Evolutionary conservation across 306 rosid genomes (phyloP), one percentile per base, ranked within the genome.

Genomic region (Quercus dentata): DNA sequence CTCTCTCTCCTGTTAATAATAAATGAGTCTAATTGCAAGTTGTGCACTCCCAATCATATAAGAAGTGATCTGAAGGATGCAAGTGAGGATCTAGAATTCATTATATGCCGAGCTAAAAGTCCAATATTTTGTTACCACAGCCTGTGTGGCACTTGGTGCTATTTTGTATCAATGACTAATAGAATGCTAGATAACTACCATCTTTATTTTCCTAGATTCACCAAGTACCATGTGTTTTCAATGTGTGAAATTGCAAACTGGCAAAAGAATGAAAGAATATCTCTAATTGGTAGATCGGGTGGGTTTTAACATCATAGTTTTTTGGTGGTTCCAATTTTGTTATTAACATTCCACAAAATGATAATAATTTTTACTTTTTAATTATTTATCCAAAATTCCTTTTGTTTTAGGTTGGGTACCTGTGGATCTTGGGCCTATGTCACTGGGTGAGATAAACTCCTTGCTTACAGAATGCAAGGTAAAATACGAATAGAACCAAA

Each of bases 391-490:
- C 51, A 46, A 73, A 67, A 56, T 21, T 52, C 31, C 78, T 72
- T 81, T 55, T 71, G 76, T 76, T 81, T 74, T 81, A 94, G 97
- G 89, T 58, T 94, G 97, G 97, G 79, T 79, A 59, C 98, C 97
- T 79, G 81, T 88, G 54, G 98, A 94, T 82, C 87, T 91, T 81
- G 98, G 98, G 73, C 97, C 97, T 62, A 69, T 17, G 67, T 90
- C 99, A 54, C 79, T 90, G 81, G 84, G 86, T 25, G 94, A 91
- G 83, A 83, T 95, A 55, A 80, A 83, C 64, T 88, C 87, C 80
- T 75, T 83, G 49, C 92, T 95, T 81, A 67, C 82, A 76, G 80
- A 78, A 58, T 87, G 87, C 85, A 79, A 92, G 98, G 99, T 95
- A 90, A 38, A 28, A 23, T 15, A 58, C n/a, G 69, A 71, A 67